phyloP scores from a whole-genome alignment of 2,329 filamentous ascomycete species.

The Botrytis fabae region DNA sequence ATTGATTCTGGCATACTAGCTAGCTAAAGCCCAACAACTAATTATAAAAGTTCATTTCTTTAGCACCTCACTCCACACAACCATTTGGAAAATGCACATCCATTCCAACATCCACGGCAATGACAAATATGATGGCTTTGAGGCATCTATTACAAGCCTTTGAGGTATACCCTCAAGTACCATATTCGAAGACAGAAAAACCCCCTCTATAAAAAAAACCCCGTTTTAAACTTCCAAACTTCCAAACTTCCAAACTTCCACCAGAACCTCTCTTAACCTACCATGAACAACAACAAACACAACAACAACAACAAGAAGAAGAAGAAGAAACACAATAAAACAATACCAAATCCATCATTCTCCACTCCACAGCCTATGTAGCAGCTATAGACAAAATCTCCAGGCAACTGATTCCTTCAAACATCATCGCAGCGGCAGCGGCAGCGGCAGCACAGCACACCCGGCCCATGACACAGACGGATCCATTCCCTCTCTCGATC shows the following conservation, averaged over 20 bases:
- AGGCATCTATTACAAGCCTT: too few relatives aligned
- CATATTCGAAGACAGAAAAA: neutral
- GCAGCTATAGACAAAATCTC: neutral
- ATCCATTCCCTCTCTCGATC: neutral
- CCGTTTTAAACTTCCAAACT: neutral
- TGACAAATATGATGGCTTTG: rapidly evolving
- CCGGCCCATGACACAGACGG: neutral
- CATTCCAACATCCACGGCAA: neutral
- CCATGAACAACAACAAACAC: neutral
- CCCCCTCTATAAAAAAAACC: rapidly evolving
- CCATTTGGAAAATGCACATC: neutral
- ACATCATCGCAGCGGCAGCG: neutral
- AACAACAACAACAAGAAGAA: neutral
- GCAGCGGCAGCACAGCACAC: neutral
- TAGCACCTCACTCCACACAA: too few relatives aligned
- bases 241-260: neutral
- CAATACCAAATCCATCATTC: neutral
- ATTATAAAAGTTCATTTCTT: neutral
- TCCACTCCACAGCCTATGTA: neutral
- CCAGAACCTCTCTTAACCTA: neutral
- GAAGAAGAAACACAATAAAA: neutral
- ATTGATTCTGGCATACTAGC: neutral
- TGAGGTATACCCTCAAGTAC: too few relatives aligned
- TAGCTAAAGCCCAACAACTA: neutral
- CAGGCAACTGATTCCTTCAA: rapidly evolving